Base-by-base conservation (phyloP, 495 filamentous ascomycete species). In the Penicillium nucicola region DNA sequence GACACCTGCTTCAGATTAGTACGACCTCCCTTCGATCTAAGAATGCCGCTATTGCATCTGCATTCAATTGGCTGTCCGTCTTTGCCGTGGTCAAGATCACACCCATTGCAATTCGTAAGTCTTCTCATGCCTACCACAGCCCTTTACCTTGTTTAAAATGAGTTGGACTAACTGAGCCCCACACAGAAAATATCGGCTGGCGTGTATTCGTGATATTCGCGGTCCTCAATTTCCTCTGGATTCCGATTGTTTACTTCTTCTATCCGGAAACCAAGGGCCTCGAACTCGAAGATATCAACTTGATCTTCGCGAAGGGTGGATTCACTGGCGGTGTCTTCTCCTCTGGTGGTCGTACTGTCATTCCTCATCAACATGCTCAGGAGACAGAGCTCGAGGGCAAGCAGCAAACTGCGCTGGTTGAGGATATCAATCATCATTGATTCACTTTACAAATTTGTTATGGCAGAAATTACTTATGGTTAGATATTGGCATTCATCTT, bases 11-110 rank as follows among this genome's bases (percentile, higher is more conserved):
- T 22, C 20, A 39, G 36, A 71, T 90, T 62, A 69, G 63, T 57
- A 62, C 62, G 10, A 60, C 57, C 13, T 57, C 56, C 1, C 48
- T 60, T 0, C 49, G 68, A n/a, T 58, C 41, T 8, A 42, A 42
- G 8, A 42, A 22, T 31, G 20, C 40, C 2, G 40, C 40, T 7
- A 42, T 45, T 18, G 31, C 42, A 18, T 45, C 28, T 3, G 42
- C 42, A 6, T 45, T 34, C 22, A 36, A 33, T 8, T 45, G 31
- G 42, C 17, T 34, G 11, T 49, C 40, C 14, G 40, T 42, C 19
- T 42, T 42, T 30, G 40, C 40, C 0, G 62, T 85, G 11, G 83
- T 84, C 4, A 76, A 83, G 59, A 80, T 83, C 42, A 85, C 82
- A 0, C 81, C 79, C 3, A 70, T 76, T 15, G 78, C 79, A 18